Evolutionary conservation across 805 yeast species (phyloP), one percentile per base, ranked within the genome.

Genomic region (Hanseniaspora thailandica): DNA sequence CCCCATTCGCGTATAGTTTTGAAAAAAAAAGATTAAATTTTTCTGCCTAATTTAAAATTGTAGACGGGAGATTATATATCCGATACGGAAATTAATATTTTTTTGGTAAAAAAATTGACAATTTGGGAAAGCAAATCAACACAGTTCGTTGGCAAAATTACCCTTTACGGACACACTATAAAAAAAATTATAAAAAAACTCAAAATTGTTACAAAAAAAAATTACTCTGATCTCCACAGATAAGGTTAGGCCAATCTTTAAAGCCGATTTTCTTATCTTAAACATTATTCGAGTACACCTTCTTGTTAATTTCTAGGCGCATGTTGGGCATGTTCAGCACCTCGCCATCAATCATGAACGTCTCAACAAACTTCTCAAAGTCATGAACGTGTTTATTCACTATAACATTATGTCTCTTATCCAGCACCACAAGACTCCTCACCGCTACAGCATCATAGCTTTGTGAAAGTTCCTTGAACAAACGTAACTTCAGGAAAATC

Each of bases 171-270:
- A 5, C 5, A 26, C 8, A 6, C 8, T 6, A 12, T 5, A 31
- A 31, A 30, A 31, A 31, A 31, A 31, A 31, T 2, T 12, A 7
- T 26, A 22, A 25, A 1, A 26, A 36, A 26, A 5, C 5, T 6
- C n/a, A 47, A 47, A 28, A 38, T 5, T 38, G 45, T 38, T 28
- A 30, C 35, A 47, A 47, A 47, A 47, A 47, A 46, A 35, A 20
- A 30, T 10, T 20, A n/a, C n/a, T n/a, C n/a, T n/a, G n/a, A n/a
- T n/a, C n/a, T n/a, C n/a, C n/a, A n/a, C n/a, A n/a, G n/a, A n/a
- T n/a, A n/a, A n/a, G n/a, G n/a, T n/a, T n/a, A n/a, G n/a, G n/a
- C n/a, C n/a, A n/a, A n/a, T n/a, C n/a, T n/a, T n/a, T n/a, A n/a
- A n/a, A n/a, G n/a, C n/a, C n/a, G n/a, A 7, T 15, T 40, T 4